phyloP scores from a whole-genome alignment of 805 yeast genomes.

The Suhomyces sp. region DNA sequence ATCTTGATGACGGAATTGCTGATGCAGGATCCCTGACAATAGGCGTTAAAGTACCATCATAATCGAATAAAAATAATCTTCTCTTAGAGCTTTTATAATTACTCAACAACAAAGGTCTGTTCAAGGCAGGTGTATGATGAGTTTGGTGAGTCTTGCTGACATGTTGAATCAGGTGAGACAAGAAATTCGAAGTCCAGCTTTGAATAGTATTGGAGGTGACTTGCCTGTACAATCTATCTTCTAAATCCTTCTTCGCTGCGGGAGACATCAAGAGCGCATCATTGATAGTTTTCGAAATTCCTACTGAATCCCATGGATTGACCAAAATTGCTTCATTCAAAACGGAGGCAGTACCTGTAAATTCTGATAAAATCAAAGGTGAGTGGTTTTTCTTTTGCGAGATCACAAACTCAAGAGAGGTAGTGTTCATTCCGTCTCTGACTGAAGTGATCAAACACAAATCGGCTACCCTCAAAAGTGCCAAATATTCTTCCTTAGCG shows the following conservation, averaged over 20 bases:
- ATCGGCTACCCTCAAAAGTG: conserved; percentile 85
- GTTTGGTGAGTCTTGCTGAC: conserved; percentile 40
- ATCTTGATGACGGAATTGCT: conserved; percentile 84
- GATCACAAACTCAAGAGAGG: conserved; percentile 87
- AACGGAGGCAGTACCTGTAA: conserved; percentile 82
- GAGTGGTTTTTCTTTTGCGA: conserved; percentile 73
- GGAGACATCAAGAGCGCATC: conserved; percentile 58
- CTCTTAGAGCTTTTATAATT: conserved; percentile 61
- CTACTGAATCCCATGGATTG: conserved; percentile 96
- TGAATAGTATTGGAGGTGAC: conserved; percentile 75
- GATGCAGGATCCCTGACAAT: conserved; percentile 98
- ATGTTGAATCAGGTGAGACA: conserved; percentile 48
- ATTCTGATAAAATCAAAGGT: conserved; percentile 87
- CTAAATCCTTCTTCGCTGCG: conserved; percentile 45
- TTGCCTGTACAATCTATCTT: conserved; percentile 55
- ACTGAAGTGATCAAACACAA: conserved; percentile 85
- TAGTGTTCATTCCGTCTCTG: conserved; percentile 96
- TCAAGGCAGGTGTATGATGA: conserved; percentile 69
- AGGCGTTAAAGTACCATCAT: conserved; percentile 97
- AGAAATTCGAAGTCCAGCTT: conserved; percentile 69
- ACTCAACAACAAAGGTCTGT: conserved; percentile 61
- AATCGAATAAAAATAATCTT: conserved; percentile 86
- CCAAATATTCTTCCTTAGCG: conserved; percentile 84
- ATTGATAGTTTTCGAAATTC: conserved; percentile 82
- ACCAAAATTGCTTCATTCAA: conserved; percentile 74